A percentile compares a stretch with the other conserved stretches of the same genome.
Conservation (phyloP, 192 early-diverging fungal genomes). For the Diversispora epigaea region DNA sequence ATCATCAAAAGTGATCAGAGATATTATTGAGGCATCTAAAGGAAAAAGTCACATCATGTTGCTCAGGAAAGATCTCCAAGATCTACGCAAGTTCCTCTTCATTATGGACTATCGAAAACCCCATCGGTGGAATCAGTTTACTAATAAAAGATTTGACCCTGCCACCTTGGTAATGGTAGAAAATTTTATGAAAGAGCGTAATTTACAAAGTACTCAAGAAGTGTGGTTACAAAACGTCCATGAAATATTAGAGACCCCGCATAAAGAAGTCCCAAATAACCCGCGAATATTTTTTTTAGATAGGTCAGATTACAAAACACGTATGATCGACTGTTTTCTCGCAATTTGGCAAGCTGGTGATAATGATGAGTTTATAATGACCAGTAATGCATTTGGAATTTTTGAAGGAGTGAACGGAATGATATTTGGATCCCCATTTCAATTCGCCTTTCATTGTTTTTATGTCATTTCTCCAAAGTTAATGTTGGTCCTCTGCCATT, state of each 20-base stretch:
- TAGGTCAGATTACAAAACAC: not conserved
- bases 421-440: not conserved
- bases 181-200: slow-evolving; percentile 35
- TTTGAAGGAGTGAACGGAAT: slow-evolving; percentile 31
- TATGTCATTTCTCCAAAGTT: slow-evolving; percentile 42
- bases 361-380: slow-evolving; percentile 41
- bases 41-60: slow-evolving; percentile 7
- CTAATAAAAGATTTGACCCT: slow-evolving; percentile 15
- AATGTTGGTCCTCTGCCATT: slow-evolving; percentile 32
- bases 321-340: slow-evolving; percentile 23
- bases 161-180: slow-evolving; percentile 9
- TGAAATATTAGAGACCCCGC: slow-evolving; percentile 36
- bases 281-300: slow-evolving; percentile 1
- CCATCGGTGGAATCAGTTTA: slow-evolving; percentile 32
- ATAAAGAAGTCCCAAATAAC: slow-evolving; percentile 25
- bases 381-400: slow-evolving; percentile 37
- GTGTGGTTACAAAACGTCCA: slow-evolving; percentile 44
- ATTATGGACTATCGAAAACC: slow-evolving; percentile 38
- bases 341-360: slow-evolving; percentile 43
- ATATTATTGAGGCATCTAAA: slow-evolving; percentile 28
- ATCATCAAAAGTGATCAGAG: slow-evolving; percentile 20
- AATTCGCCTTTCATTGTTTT: slow-evolving; percentile 32
- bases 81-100: slow-evolving; percentile 40
- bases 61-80: slow-evolving; percentile 19
- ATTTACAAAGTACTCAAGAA: slow-evolving; percentile 34